Evolutionary conservation across 2,329 filamentous ascomycete genomes (phyloP).

Genomic region (Ceratocystiopsis brevicomis): DNA sequence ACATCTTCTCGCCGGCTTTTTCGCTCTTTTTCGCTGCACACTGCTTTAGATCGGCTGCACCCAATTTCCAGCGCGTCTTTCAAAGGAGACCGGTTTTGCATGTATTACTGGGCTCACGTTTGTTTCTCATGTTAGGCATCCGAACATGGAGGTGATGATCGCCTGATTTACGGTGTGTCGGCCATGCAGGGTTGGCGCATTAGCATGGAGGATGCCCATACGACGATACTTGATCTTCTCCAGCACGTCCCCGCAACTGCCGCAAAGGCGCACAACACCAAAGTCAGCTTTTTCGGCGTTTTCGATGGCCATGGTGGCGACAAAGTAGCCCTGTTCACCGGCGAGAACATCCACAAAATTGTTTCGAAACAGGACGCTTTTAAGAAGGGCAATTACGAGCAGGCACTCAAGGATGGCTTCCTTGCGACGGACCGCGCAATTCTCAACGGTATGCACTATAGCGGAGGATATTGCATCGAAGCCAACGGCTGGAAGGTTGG

Average conservation of each 20-base stretch:
- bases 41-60: no score
- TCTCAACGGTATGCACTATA: slow-evolving; percentile 52
- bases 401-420: slow-evolving; percentile 93
- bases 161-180: slow-evolving; percentile 81
- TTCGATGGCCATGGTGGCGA: slow-evolving; percentile 96
- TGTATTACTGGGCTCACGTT: background rate
- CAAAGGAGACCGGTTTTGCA: no score
- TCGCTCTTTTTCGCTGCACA: no score
- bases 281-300: slow-evolving; percentile 90
- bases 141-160: slow-evolving; percentile 77
- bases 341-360: slow-evolving; percentile 85
- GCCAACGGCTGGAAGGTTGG: no score
- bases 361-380: slow-evolving; percentile 89
- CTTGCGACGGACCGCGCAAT: slow-evolving; percentile 91
- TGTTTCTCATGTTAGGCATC: slow-evolving; percentile 44
- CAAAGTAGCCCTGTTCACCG: slow-evolving; percentile 84
- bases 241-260: slow-evolving; percentile 29
- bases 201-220: slow-evolving; percentile 97
- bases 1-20: no score
- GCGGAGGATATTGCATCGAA: background rate
- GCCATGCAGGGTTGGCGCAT: slow-evolving; percentile 99
- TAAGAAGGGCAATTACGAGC: slow-evolving; percentile 76
- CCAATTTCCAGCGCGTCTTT: no score
- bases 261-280: slow-evolving; percentile 46
- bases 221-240: slow-evolving; percentile 71